phyloP scores from a whole-genome alignment of 768 basidiomycete species.

The Serendipita vermifera region DNA sequence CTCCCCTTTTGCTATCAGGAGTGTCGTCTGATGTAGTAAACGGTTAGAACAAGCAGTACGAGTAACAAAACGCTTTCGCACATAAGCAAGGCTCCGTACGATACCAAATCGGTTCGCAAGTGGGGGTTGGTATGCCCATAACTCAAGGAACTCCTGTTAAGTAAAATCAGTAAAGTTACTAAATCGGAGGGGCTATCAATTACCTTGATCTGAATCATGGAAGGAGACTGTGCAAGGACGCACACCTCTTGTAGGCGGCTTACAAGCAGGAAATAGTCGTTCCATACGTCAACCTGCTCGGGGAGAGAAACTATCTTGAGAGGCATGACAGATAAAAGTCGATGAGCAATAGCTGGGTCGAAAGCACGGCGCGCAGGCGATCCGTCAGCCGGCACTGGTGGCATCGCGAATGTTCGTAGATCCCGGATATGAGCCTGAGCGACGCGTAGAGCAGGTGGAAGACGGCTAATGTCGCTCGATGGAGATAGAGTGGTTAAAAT shows the following conservation, averaged over 20 bases:
- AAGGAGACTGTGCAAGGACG: background rate
- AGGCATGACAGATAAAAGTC: constrained; percentile 53
- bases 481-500: no score
- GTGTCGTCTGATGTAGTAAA: background rate
- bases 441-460: background rate
- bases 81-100: background rate
- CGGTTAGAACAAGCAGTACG: background rate
- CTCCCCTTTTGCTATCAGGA: background rate
- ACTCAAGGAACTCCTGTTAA: constrained; percentile 1
- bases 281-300: constrained; percentile 38
- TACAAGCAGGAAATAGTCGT: constrained; percentile 12
- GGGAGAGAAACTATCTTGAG: constrained; percentile 47
- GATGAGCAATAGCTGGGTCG: constrained; percentile 41
- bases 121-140: background rate
- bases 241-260: background rate
- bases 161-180: no score
- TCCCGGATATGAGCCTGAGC: constrained; percentile 1
- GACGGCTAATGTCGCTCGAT: background rate
- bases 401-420: background rate
- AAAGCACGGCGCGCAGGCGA: constrained; percentile 17
- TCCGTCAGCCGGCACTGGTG: constrained; percentile 1
- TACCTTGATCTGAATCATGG: background rate
- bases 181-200: background rate
- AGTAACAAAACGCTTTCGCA: background rate
- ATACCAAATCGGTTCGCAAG: background rate